A percentile compares a stretch with the other conserved stretches of the same genome.
Conservation (phyloP, 2,329 filamentous ascomycete species). For the Paecilomyces fulvus region DNA sequence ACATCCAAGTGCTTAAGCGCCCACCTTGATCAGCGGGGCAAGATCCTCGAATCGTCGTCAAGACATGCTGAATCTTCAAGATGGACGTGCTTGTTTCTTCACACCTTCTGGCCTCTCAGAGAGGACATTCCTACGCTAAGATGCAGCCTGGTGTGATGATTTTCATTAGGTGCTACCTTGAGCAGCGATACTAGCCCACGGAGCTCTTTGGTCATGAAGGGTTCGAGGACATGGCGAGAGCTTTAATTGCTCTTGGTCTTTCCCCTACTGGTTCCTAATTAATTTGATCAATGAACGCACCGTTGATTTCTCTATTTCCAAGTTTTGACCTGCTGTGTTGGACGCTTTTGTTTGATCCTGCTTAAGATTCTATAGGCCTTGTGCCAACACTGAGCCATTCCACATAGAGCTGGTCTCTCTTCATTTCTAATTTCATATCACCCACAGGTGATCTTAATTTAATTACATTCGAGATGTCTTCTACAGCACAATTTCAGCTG, state of each 20-base stretch:
- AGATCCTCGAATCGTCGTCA: neutral
- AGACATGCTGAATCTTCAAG: neutral
- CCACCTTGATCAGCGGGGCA: neutral
- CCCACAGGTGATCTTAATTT: neutral
- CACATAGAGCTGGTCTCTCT: constrained; percentile 1
- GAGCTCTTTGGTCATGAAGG: neutral
- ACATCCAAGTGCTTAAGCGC: neutral
- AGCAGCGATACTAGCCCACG: neutral
- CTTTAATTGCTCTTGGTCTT: neutral
- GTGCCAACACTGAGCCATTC: neutral
- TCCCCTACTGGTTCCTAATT: neutral
- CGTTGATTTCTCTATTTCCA: neutral
- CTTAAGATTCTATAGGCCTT: neutral
- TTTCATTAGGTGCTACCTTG: neutral
- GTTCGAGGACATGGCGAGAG: neutral
- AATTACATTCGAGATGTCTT: constrained; percentile 1
- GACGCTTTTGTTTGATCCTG: neutral
- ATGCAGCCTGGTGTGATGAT: neutral
- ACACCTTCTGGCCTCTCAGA: neutral
- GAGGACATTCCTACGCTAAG: neutral
- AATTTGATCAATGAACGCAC: neutral
- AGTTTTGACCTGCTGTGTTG: neutral
- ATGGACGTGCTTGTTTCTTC: neutral
- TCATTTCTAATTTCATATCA: neutral
- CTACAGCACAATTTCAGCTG: constrained; percentile 32